Conservation (phyloP, 768 basidiomycete species). For the Wakefieldia striispora region DNA sequence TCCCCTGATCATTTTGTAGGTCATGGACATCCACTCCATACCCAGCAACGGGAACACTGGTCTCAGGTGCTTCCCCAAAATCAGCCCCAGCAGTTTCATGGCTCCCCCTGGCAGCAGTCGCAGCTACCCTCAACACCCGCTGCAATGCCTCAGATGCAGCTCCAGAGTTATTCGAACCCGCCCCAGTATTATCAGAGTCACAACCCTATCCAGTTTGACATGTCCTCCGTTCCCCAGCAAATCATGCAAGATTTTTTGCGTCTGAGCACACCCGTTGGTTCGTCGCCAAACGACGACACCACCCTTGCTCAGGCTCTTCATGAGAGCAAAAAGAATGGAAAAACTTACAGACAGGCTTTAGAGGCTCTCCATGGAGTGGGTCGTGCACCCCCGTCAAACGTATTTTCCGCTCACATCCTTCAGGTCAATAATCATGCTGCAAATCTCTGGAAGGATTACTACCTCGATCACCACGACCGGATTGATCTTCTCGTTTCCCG, state of each 20-base stretch:
- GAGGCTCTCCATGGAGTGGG: slow-evolving; percentile 66
- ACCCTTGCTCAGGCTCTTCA: slow-evolving; percentile 49
- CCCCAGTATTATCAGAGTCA: slow-evolving; percentile 24
- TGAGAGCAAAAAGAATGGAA: slow-evolving; percentile 38
- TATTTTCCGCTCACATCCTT: slow-evolving; percentile 3
- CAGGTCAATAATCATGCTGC: slow-evolving; percentile 47
- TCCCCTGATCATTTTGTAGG: slow-evolving; percentile 14
- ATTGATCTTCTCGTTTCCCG: slow-evolving; percentile 43
- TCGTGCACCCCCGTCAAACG: slow-evolving; percentile 1
- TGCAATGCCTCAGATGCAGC: slow-evolving; percentile 8
- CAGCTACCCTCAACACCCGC: slow-evolving; percentile 37
- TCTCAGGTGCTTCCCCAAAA: slow-evolving; percentile 27
- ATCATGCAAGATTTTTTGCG: slow-evolving; percentile 55
- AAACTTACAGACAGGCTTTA: slow-evolving; percentile 62
- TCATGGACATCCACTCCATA: slow-evolving; percentile 12
- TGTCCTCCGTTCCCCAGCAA: slow-evolving; percentile 44
- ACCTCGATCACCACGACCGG: slow-evolving; percentile 63
- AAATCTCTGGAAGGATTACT: slow-evolving; percentile 79
- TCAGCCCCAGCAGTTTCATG: slow-evolving; percentile 29
- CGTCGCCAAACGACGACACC: slow-evolving; percentile 52
- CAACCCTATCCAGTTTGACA: slow-evolving; percentile 25
- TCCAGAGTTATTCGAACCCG: slow-evolving; percentile 15
- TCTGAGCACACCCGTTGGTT: slow-evolving; percentile 53
- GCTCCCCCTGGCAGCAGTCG: slow-evolving; percentile 31
- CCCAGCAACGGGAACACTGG: slow-evolving; percentile 21